Conservation (phyloP, 2,329 filamentous ascomycete genomes). For the Metarhizium guizhouense region DNA sequence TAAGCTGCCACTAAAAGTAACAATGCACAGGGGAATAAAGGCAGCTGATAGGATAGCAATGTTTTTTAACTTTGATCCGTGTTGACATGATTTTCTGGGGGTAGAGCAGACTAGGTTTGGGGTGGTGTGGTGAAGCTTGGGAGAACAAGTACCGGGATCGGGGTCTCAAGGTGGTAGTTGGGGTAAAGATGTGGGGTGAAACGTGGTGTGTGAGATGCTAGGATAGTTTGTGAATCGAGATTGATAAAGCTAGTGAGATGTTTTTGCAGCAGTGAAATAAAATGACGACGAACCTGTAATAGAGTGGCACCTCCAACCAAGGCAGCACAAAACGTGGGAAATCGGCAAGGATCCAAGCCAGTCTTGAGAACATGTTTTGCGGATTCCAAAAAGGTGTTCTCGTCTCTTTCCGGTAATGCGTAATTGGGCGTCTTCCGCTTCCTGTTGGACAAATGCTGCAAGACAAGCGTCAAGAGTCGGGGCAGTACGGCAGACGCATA, state of each 20-base stretch:
- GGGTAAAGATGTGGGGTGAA: background rate
- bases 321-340: conserved; percentile 53
- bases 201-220: background rate
- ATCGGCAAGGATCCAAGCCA: conserved; percentile 46
- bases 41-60: background rate
- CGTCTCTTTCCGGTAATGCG: conserved; percentile 17
- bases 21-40: background rate
- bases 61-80: background rate
- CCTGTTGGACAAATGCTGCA: conserved; percentile 37
- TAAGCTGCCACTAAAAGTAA: background rate
- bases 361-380: conserved; percentile 34
- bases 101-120: background rate
- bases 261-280: background rate
- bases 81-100: background rate
- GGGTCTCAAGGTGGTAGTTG: background rate
- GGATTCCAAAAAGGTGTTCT: conserved; percentile 22
- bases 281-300: conserved; percentile 39
- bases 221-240: background rate
- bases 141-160: background rate
- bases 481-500: conserved; percentile 52
- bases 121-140: background rate
- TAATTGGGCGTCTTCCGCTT: conserved; percentile 19
- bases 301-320: conserved; percentile 52
- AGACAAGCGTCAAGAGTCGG: conserved; percentile 43
- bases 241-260: background rate